Evolutionary conservation across 352 stramenopile genomes (phyloP), one percentile per base, ranked within the genome.

Genomic region (Pelagophyceae sp.): DNA sequence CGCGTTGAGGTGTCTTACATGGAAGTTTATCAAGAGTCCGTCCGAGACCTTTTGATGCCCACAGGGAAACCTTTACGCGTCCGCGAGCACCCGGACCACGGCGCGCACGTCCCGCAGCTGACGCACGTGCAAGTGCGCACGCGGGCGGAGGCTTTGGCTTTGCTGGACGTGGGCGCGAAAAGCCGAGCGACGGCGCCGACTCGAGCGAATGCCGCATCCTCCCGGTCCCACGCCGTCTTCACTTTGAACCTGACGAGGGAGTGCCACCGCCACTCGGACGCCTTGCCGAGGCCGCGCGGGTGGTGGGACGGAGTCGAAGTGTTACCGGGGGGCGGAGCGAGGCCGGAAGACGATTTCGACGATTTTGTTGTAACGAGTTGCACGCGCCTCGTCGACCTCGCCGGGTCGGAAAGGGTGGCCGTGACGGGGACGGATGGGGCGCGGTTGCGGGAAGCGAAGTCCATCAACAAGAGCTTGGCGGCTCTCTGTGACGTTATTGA

Each of bases 21-120:
- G 31, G 93, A 97, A 80, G 96, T 97, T 69, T 97, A 97, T 87
- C 97, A 97, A 77, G 93, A 97, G 76, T 90, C 94, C 72, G 95
- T 97, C 69, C 86, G 89, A 31, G 93, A 97, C 80, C 80, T 97
- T 25, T 85, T 97, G 17, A 79, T 96, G 32, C 72, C 64, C 85
- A 84, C 31, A 89, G 93, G 82, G 88, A 93, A 79, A 89, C 88
- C 81, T 80, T 94, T 74, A 84, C 91, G 37, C 81, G 78, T 96
- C 37, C 92, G 94, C 45, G 92, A 97, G 76, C 85, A 88, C 45
- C 85, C 84, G 3, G 85, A 92, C 40, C 86, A 87, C 11, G 86
- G 86, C 0, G 89, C 95, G 2, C 96, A 93, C 80, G 90, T 97
- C 33, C 92, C 96, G 38, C 89, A 95, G 54, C 86, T 96, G 11